Percentiles rank a stretch among this genome's conserved stretches.
Conservation (phyloP, 2,329 filamentous ascomycete species). For the Ascochyta pisi region DNA sequence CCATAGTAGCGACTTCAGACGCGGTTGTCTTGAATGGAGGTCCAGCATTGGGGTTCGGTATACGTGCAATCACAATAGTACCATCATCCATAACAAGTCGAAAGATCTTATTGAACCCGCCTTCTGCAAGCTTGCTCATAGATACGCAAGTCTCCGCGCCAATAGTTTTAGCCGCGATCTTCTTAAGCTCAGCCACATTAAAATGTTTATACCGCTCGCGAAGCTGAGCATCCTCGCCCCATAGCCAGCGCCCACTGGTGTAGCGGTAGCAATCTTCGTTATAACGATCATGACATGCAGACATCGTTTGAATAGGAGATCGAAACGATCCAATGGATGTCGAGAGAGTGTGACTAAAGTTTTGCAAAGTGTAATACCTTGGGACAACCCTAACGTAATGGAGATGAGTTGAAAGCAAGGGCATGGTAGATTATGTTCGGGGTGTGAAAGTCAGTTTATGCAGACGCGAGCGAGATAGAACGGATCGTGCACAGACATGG, state of each 20-base stretch:
- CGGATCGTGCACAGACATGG: too few relatives aligned
- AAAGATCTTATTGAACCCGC: conserved; percentile 36
- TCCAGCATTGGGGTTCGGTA: conserved; percentile 27
- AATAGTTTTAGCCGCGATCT: conserved; percentile 38
- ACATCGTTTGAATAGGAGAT: conserved; percentile 8
- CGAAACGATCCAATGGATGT: conserved; percentile 5
- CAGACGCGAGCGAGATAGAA: too few relatives aligned
- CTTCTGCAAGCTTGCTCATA: conserved; percentile 43
- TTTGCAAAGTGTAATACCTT: conserved; percentile 1
- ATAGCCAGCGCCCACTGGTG: conserved; percentile 33
- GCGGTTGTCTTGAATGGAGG: conserved; percentile 20
- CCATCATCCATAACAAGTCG: conserved; percentile 35
- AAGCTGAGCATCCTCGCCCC: conserved; percentile 45
- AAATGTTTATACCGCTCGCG: conserved; percentile 45
- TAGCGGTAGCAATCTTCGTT: conserved; percentile 19
- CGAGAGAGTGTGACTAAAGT: conserved; percentile 3
- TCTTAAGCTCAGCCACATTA: conserved; percentile 45
- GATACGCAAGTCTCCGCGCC: conserved; percentile 43
- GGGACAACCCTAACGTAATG: not conserved
- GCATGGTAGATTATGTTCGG: not conserved
- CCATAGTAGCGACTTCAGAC: conserved; percentile 30
- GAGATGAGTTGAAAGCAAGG: not conserved
- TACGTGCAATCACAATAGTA: conserved; percentile 22
- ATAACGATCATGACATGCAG: not conserved
- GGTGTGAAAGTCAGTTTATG: not conserved